Percentiles rank a stretch among this genome's conserved stretches.
Evolutionary conservation across 805 yeast species (phyloP).

Genomic region (Lipomyces sp.): DNA sequence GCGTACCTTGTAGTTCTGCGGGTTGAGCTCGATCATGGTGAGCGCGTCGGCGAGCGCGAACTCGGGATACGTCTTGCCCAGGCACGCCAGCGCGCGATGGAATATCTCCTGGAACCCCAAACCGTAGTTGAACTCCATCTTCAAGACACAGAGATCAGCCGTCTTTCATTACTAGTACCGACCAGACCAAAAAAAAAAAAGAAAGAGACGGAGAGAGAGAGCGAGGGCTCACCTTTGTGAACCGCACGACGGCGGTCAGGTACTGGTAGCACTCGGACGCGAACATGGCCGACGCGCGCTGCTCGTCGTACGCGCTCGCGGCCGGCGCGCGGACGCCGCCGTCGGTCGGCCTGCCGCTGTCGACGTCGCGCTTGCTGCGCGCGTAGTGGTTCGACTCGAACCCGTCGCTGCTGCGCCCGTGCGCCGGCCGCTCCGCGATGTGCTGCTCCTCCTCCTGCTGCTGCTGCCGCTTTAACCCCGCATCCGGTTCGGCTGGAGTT

Average conservation of each 20-base stretch:
- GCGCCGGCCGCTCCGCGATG: too few species aligned
- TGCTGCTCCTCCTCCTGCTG: too few species aligned
- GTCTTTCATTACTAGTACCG: neutral
- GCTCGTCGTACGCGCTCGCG: constrained; percentile 10
- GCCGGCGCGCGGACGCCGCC: neutral
- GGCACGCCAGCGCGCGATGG: constrained; percentile 15
- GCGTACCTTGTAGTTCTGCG: constrained; percentile 13
- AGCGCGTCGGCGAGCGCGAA: constrained; percentile 18
- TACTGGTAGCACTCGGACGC: constrained; percentile 19
- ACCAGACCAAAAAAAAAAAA: too few species aligned
- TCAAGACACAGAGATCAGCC: too few species aligned
- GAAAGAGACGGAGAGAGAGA: too few species aligned
- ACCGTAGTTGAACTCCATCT: constrained; percentile 20
- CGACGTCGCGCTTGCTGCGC: neutral
- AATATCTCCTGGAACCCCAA: constrained; percentile 13
- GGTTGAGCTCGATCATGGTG: constrained; percentile 8
- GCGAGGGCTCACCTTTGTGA: constrained; percentile 15
- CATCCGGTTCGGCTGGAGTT: too few species aligned
- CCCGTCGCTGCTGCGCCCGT: too few species aligned
- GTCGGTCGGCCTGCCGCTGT: neutral
- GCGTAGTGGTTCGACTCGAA: too few species aligned
- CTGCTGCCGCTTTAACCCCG: too few species aligned
- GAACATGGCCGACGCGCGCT: constrained; percentile 17
- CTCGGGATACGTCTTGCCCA: constrained; percentile 12
- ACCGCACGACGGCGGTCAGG: constrained; percentile 15